Evolutionary conservation across 345 rosid genomes (phyloP), one percentile per base, ranked within the genome.

Genomic region (Ceriops tagal): DNA sequence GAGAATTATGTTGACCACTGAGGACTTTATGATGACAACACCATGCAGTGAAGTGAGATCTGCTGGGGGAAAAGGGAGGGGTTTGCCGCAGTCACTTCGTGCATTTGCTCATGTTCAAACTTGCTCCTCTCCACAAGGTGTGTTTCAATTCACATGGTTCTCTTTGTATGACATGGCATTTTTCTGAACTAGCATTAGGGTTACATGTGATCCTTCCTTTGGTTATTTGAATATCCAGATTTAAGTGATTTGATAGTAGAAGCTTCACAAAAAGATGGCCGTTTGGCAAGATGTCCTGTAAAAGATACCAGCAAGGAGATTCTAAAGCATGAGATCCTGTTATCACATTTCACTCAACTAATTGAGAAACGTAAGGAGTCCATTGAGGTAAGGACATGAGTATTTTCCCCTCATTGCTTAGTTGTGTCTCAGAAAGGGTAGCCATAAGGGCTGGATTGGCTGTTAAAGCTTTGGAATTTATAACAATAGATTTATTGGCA

Each of bases 81-180:
- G 97, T 52, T 67, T 93, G 69, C 97, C 96, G 20, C 92, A 84
- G 66, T 83, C 96, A 59, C 89, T 93, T 24, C 96, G 91, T 71
- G 92, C 98, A 16, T 86, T 87, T 82, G 88, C 90, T 72, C 93
- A 93, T 77, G 82, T 93, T 74, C 68, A 86, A 32, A 75, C 83
- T 67, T 85, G 89, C 79, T 80, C 73, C 61, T 73, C 82, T 79
- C 61, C 75, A 62, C 77, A 84, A 80, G 97, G 96, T 93, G 22
- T 58, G 68, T 47, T 64, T 63, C 43, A 32, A 65, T 59, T 64
- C 61, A 43, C 68, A 28, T 66, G 20, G 46, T 55, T 69, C 66
- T 69, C 21, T 52, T 52, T 37, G 22, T 34, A 5, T 55, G 69
- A 20, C 32, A 27, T 68, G 27, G 20, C 65, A 26, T 65, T n/a